Evolutionary conservation across 139 green algal species (phyloP), one percentile per base, ranked within the genome.

Genomic region (Yamagishiella unicocca): DNA sequence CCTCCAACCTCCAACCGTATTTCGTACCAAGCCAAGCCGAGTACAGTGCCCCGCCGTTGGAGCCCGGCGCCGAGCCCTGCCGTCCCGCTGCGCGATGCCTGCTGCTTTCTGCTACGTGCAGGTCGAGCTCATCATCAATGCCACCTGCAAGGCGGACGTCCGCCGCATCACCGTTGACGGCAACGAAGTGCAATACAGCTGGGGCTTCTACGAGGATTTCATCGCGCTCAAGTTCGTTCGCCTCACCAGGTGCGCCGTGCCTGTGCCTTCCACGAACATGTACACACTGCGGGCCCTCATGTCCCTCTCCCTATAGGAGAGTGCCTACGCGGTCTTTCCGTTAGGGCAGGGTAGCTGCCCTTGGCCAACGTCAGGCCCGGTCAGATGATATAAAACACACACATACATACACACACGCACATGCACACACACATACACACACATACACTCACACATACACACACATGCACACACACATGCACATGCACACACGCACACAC

Each of bases 141-240:
- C 43, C 72, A 50, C 24, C 35, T 80, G 72, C 72, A 33, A 35
- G 25, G 3, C 6, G 43, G 43, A 40, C 7, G 25, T 62, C 21
- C 72, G 72, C 27, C 43, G n/a, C 45, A 80, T 62, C 43, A 80
- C 72, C 29, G 14, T 80, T 43, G 42, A 80, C 45, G 72, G 72
- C 43, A 33, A 42, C 3, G 35, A 62, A 4, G 4, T 45, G 29
- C 6, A 50, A 22, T 64, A 64, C 72, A 64, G 43, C 72, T 80
- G 72, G 72, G 42, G 8, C 42, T 80, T 80, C 72, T 80, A 80
- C 72, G 43, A 43, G 43, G 12, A n/a, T n/a, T 40, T 71, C 62
- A 62, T 50, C 29, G 27, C 72, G 7, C 10, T 80, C 72, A 80
- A 80, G 72, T 62, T 80, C 43, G 27, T 35, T 10, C 53, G 53